Evolutionary conservation across 257 asterid species (phyloP), one percentile per base, ranked within the genome.

Genomic region (Ajuga chamaepitys): DNA sequence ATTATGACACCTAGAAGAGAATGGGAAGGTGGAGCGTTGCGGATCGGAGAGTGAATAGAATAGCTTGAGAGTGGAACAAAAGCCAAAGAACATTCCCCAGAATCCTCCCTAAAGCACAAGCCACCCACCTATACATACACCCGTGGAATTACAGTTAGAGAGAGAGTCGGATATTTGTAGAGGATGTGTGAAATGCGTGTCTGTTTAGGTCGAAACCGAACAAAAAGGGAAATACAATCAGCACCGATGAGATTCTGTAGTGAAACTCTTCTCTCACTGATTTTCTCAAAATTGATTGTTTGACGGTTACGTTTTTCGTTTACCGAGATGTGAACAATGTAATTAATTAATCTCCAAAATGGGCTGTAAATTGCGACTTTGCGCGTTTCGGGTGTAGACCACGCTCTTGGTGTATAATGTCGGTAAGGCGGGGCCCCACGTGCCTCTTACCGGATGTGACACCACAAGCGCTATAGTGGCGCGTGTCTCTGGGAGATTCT

Each of bases 21-120:
- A 58, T 30, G 40, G 55, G 71, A 53, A 38, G 76, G 41, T 41
- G 54, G 52, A 60, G 58, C 64, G 74, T 72, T 75, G 77, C 74
- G 41, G 82, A 66, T 74, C 83, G 62, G 77, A 40, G 83, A 65
- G 79, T 72, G 50, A 61, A 68, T 58, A 63, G 79, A 65, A 81
- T 81, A 21, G 64, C 71, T 71, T 77, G 51, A 52, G 72, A 51
- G 77, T 65, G 16, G 58, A 68, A 68, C 67, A 26, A 67, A 80
- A 67, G 81, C 44, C 74, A 80, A 71, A 28, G 46, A 74, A 68
- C 79, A 77, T 81, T 72, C 81, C 65, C 40, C 53, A 25, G 41
- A 37, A 58, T 57, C 62, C 62, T 35, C 63, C 38, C 14, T 4
- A 32, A 45, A 64, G 67, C 12, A 57, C 65, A 74, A 80, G 80